phyloP scores from a whole-genome alignment of 495 filamentous ascomycete species.

The Aspergillus biplanus region DNA sequence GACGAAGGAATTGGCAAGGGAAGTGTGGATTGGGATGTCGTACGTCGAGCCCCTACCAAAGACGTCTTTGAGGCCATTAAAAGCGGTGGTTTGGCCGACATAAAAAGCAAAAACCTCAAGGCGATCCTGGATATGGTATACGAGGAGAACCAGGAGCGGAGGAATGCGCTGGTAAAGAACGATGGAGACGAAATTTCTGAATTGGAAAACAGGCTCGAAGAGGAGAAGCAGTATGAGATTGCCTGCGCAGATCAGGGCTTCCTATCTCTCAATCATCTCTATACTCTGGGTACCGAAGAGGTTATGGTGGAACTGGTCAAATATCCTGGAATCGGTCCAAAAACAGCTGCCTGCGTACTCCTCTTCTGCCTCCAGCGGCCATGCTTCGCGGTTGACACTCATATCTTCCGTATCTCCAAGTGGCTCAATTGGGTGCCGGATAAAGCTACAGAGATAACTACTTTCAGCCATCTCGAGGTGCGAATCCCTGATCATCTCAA shows the following conservation, averaged over 20 bases:
- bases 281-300: constrained; percentile 64
- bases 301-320: constrained; percentile 74
- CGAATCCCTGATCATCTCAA: constrained; percentile 84
- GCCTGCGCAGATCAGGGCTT: constrained; percentile 57
- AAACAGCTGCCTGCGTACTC: constrained; percentile 86
- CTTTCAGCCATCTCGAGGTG: constrained; percentile 81
- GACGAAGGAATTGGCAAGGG: constrained; percentile 67
- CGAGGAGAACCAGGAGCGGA: constrained; percentile 62
- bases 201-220: constrained; percentile 27
- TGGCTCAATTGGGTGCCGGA: constrained; percentile 82
- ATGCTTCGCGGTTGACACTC: constrained; percentile 85
- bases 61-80: constrained; percentile 76
- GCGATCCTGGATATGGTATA: constrained; percentile 79
- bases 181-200: constrained; percentile 12
- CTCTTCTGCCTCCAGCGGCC: constrained; percentile 79
- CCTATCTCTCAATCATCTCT: constrained; percentile 79
- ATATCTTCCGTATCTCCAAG: constrained; percentile 77
- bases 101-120: constrained; percentile 81
- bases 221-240: constrained; percentile 54
- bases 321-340: constrained; percentile 86
- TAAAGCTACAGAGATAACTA: constrained; percentile 66
- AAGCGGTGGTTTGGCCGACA: constrained; percentile 65
- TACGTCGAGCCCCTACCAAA: constrained; percentile 62
- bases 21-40: constrained; percentile 85
- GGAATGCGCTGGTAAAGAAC: constrained; percentile 35